phyloP scores from a whole-genome alignment of 2,329 filamentous ascomycete species.

The Colletotrichum sp. region DNA sequence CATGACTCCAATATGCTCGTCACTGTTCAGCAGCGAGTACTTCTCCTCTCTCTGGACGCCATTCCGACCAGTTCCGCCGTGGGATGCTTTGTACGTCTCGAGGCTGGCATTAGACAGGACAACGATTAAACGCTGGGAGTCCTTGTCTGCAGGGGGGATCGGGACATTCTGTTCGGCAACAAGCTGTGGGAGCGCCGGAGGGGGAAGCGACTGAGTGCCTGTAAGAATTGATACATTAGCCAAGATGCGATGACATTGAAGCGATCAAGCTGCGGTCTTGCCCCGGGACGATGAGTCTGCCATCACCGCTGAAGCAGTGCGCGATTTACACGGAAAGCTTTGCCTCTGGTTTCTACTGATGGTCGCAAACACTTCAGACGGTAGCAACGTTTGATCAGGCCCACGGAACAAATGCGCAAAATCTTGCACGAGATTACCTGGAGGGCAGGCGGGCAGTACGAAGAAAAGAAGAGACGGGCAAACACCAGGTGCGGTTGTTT shows the following conservation, averaged over 20 bases:
- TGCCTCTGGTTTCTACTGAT: not conserved
- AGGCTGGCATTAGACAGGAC: conserved; percentile 96
- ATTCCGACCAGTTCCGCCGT: conserved; percentile 69
- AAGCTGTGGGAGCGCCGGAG: conserved; percentile 86
- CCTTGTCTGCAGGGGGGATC: conserved; percentile 86
- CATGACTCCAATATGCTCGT: conserved; percentile 99
- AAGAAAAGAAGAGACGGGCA: not conserved
- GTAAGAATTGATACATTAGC: conserved; percentile 27
- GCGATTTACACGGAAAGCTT: not conserved
- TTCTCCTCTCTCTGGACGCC: conserved; percentile 83
- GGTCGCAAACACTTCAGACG: not conserved
- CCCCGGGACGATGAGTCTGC: not conserved
- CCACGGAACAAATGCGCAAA: not conserved
- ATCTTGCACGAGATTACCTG: not conserved
- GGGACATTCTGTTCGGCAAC: conserved; percentile 91
- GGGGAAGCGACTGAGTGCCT: conserved; percentile 95
- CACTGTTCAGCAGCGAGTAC: conserved; percentile 96
- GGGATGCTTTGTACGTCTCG: conserved; percentile 93
- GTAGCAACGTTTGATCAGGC: not conserved
- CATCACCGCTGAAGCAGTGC: not conserved
- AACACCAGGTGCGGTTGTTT: not conserved
- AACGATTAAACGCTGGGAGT: conserved; percentile 89
- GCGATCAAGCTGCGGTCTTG: not conserved
- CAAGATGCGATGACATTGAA: not conserved
- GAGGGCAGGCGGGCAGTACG: not conserved